Conservation (phyloP, 23 red algal genomes). For the Gracilariopsis chorda region DNA sequence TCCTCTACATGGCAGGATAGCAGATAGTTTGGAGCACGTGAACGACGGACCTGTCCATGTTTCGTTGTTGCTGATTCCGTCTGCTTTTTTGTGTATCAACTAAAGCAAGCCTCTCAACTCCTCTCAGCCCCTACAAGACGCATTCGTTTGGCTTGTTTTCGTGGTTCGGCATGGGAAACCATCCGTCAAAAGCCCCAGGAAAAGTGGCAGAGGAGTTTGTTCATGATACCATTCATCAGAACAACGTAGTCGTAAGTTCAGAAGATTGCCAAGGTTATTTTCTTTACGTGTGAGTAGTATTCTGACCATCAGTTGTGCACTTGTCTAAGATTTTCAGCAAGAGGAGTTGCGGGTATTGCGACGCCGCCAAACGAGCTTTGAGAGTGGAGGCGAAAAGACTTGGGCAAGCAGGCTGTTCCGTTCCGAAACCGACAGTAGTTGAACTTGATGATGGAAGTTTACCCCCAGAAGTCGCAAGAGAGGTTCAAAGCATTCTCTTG, state of each 20-base stretch:
- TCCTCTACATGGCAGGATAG: too few relatives aligned
- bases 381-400: neutral
- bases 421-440: conserved; percentile 16
- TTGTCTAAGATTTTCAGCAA: conserved; percentile 31
- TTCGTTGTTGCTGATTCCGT: too few relatives aligned
- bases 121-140: too few relatives aligned
- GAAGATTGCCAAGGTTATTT: neutral
- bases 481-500: conserved; percentile 7
- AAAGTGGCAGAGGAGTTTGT: neutral
- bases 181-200: neutral
- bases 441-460: conserved; percentile 36
- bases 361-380: conserved; percentile 38
- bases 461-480: conserved; percentile 6
- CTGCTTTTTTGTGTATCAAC: too few relatives aligned
- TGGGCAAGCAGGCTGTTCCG: neutral
- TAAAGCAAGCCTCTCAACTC: too few relatives aligned
- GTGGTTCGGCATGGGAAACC: neutral
- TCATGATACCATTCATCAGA: neutral
- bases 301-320: neutral
- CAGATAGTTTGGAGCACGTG: too few relatives aligned
- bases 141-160: too few relatives aligned
- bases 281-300: neutral
- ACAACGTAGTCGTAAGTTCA: conserved; percentile 15
- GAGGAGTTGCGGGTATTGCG: conserved; percentile 34
- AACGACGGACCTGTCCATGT: too few relatives aligned